Conservation (phyloP, 345 rosid genomes). For the Mangifera indica region DNA sequence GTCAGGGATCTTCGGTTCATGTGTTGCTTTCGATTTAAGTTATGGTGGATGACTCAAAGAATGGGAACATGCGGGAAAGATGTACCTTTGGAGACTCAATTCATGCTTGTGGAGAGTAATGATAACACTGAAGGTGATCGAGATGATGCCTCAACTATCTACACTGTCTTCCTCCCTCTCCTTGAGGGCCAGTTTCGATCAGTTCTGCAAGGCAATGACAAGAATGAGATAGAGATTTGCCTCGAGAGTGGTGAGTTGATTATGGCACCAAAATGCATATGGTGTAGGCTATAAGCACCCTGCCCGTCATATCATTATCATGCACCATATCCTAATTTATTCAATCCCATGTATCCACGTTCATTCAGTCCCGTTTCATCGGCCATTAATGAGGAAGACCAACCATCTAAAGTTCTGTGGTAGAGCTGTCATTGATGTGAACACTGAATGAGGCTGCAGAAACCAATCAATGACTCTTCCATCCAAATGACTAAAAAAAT, state of each 20-base stretch:
- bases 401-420: conserved; percentile 22
- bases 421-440: conserved; percentile 33
- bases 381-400: conserved; percentile 24
- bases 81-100: conserved; percentile 94
- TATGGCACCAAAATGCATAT: conserved; percentile 31
- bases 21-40: conserved; percentile 92
- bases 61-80: conserved; percentile 92
- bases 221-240: conserved; percentile 84
- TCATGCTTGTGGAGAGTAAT: conserved; percentile 85
- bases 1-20: conserved; percentile 76
- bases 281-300: conserved; percentile 20
- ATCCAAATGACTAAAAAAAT: conserved; percentile 27
- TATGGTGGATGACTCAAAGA: conserved; percentile 99
- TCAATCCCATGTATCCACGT: conserved; percentile 20
- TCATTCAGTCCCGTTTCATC: conserved; percentile 21
- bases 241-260: conserved; percentile 89
- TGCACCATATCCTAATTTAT: conserved; percentile 20
- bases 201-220: conserved; percentile 85
- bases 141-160: conserved; percentile 57
- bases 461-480: conserved; percentile 26
- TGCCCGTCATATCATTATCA: conserved; percentile 10
- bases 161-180: conserved; percentile 88
- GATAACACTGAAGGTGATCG: conserved; percentile 49
- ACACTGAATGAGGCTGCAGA: conserved; percentile 31
- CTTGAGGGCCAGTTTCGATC: conserved; percentile 98